phyloP scores from a whole-genome alignment of 768 basidiomycete species.

The Sarcodon sp. region DNA sequence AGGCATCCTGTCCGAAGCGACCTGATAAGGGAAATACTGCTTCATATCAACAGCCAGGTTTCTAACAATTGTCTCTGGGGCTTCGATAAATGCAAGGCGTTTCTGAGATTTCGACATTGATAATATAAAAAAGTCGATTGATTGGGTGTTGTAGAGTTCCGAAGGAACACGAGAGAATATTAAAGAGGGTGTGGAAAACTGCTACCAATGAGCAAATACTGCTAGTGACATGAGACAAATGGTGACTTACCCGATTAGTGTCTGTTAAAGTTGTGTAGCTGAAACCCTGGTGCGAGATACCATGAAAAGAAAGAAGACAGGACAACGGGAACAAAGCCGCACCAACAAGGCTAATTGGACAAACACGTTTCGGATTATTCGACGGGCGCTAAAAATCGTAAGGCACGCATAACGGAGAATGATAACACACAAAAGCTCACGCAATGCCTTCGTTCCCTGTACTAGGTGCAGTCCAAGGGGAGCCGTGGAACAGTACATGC shows the following conservation, averaged over 20 bases:
- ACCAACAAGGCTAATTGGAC: neutral
- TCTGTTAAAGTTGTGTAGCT: neutral
- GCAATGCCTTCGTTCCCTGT: conserved; percentile 36
- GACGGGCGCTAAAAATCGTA: neutral
- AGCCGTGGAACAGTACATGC: conserved; percentile 48
- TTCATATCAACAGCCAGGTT: neutral
- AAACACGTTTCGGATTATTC: neutral
- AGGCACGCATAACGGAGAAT: conserved; percentile 4
- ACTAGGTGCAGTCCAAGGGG: conserved; percentile 42
- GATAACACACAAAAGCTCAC: conserved; percentile 22
- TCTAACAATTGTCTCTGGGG: neutral
- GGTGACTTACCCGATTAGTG: neutral
- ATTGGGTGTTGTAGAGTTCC: neutral
- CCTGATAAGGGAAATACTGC: neutral
- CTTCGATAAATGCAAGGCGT: neutral
- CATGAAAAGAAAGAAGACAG: neutral
- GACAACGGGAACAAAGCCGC: neutral
- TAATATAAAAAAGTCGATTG: neutral
- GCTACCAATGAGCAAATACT: neutral
- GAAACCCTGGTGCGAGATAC: neutral
- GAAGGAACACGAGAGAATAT: neutral
- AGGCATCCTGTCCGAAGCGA: neutral
- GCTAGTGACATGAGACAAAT: neutral
- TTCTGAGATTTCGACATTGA: neutral
- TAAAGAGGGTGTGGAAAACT: neutral